Evolutionary conservation across 2,329 filamentous ascomycete genomes (phyloP).

Genomic region (Cercospora nicotianae): DNA sequence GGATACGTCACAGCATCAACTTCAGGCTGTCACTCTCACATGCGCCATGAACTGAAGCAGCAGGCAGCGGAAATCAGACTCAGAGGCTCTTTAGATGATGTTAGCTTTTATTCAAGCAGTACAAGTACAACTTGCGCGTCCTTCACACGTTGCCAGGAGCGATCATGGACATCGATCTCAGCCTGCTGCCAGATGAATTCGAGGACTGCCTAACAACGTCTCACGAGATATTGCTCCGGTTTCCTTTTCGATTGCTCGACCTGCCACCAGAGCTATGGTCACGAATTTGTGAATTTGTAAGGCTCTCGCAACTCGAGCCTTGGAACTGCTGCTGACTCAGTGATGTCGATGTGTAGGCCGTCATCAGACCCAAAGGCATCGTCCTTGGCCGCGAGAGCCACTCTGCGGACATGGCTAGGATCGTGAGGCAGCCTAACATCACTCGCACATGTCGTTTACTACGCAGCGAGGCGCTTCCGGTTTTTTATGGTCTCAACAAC

Average conservation of each 20-base stretch:
- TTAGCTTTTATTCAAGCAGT: not conserved
- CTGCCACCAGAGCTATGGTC: constrained; percentile 27
- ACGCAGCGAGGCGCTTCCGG: constrained; percentile 18
- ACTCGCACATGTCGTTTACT: constrained; percentile 21
- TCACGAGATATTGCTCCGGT: constrained; percentile 13
- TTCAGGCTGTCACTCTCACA: not conserved
- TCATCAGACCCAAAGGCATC: constrained; percentile 9
- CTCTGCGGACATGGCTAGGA: constrained; percentile 7
- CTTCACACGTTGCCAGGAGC: not conserved
- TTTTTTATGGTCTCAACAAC: constrained; percentile 19
- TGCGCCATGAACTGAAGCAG: not conserved
- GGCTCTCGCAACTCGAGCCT: not conserved
- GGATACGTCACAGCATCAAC: not conserved
- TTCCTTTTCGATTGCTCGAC: constrained; percentile 25
- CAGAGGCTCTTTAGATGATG: not conserved
- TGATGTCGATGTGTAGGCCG: constrained; percentile 9
- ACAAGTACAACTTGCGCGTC: not conserved
- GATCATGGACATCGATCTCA: constrained; percentile 18
- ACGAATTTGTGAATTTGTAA: constrained; percentile 13
- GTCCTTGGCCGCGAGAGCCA: constrained; percentile 17
- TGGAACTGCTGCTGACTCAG: not conserved
- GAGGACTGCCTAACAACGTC: constrained; percentile 16
- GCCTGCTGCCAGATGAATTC: constrained; percentile 14
- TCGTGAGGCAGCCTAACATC: constrained; percentile 20
- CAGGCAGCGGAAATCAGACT: no score